phyloP scores from a whole-genome alignment of 2,329 filamentous ascomycete genomes.

The Colletotrichum phormii region DNA sequence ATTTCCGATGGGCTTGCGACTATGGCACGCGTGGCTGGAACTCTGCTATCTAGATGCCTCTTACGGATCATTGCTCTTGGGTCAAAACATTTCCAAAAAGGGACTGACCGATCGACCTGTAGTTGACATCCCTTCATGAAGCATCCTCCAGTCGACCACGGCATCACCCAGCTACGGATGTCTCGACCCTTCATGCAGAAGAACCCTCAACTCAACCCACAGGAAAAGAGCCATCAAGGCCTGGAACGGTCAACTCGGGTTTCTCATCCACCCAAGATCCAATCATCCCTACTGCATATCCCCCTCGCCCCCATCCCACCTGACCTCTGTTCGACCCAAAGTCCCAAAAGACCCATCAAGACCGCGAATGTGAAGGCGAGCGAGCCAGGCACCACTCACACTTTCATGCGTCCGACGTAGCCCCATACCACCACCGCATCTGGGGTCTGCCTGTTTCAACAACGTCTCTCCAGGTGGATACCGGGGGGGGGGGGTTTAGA shows the following conservation, averaged over 20 bases:
- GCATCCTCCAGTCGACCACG: conserved; percentile 12
- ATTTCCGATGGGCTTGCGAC: background rate
- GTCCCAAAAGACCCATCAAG: background rate
- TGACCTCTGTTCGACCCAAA: background rate
- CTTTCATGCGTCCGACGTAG: conserved; percentile 24
- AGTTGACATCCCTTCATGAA: conserved; percentile 7
- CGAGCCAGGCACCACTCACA: conserved; percentile 25
- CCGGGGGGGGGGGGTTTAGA: background rate
- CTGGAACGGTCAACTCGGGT: background rate
- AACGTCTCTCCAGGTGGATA: background rate
- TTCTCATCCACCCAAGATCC: background rate
- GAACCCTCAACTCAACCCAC: background rate
- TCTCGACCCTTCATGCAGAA: conserved; percentile 28
- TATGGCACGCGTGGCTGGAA: background rate
- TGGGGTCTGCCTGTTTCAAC: conserved; percentile 23
- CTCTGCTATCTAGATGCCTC: background rate
- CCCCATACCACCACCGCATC: conserved; percentile 8
- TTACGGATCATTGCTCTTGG: too few relatives aligned
- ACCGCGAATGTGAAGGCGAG: conserved; percentile 7
- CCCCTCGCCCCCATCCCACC: conserved; percentile 5
- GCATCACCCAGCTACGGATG: conserved; percentile 1
- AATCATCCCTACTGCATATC: conserved; percentile 23
- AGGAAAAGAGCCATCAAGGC: background rate
- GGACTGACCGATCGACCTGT: background rate
- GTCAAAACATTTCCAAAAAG: background rate